Evolutionary conservation across 441 rosid genomes (phyloP).

Genomic region (Erodium trifolium): DNA sequence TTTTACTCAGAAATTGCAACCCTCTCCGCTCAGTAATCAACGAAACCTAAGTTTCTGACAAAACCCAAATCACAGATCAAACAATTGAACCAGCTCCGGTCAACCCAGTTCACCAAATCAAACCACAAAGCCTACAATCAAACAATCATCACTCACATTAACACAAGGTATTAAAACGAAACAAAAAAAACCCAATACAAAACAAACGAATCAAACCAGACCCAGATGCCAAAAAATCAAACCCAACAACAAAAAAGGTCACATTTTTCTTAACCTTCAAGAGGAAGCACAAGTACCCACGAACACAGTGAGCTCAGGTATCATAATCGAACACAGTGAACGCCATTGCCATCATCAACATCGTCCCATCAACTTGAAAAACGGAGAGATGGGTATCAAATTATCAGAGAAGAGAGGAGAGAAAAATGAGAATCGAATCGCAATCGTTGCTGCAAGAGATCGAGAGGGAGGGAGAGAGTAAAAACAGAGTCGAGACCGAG

Average conservation of each 20-base stretch:
- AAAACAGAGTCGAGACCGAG: not conserved
- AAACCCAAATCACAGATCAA: constrained; percentile 19
- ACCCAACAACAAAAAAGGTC: no score
- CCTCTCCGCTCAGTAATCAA: constrained; percentile 24
- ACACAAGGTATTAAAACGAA: not conserved
- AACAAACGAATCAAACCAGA: not conserved
- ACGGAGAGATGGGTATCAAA: not conserved
- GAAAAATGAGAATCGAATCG: not conserved
- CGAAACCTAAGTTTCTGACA: constrained; percentile 15
- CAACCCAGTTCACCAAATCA: constrained; percentile 13
- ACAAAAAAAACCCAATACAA: not conserved
- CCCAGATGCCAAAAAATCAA: not conserved
- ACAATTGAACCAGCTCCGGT: constrained; percentile 17
- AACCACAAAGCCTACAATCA: not conserved
- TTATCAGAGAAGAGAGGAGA: not conserved
- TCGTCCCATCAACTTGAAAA: not conserved
- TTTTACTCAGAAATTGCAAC: constrained; percentile 22
- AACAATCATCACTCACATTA: no score
- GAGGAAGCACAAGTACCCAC: not conserved
- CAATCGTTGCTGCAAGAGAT: not conserved
- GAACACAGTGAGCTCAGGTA: not conserved
- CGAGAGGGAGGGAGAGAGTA: not conserved
- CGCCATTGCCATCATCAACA: not conserved
- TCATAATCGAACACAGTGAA: not conserved
- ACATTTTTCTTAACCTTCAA: not conserved